Evolutionary conservation across 768 basidiomycete species (phyloP), one percentile per base, ranked within the genome.

Genomic region (Rhodotorula diobovata): DNA sequence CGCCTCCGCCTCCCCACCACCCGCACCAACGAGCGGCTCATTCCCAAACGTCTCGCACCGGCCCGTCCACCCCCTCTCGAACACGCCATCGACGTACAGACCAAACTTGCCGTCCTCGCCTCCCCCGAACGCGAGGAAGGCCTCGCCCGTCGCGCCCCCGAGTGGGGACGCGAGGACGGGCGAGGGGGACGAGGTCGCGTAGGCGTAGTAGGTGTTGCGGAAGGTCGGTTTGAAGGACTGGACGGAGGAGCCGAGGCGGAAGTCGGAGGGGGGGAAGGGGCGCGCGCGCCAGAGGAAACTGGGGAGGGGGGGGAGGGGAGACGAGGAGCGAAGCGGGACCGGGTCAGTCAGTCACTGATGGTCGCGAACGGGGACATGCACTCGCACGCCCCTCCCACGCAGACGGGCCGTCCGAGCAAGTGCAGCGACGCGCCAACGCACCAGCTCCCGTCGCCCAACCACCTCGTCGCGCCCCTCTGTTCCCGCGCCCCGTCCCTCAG

Each of bases 371-470:
- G 15, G 39, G 39, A 15, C 39, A 15, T 41, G n/a, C n/a, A 41
- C 39, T 8, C 15, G 9, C 9, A 41, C 39, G 39, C 45, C 35
- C 37, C 20, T 11, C 21, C 1, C 35, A 11, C 5, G 37, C 28
- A 32, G 25, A 39, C 25, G 14, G 37, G 25, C 18, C 14, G n/a
- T 41, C 45, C 55, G 23, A 25, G 25, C 25, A 11, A 50, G 25
- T 37, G 30, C n/a, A 59, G 41, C 46, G 21, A 28, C 30, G 1
- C 4, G 37, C 12, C 28, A 10, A 69, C 77, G 14, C 70, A 88
- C 90, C 90, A 90, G 76, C 94, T 93, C 14, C 94, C 94, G 65
- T 88, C 88, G 1, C 95, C 95, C 76, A 88, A 92, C 80, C 93
- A 95, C 7, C 85, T 34, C 66, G 60, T 41, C 37, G 9, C 20